Evolutionary conservation across 148 eudicot species (phyloP), one percentile per base, ranked within the genome.

Genomic region (Fallopia convolvulus): DNA sequence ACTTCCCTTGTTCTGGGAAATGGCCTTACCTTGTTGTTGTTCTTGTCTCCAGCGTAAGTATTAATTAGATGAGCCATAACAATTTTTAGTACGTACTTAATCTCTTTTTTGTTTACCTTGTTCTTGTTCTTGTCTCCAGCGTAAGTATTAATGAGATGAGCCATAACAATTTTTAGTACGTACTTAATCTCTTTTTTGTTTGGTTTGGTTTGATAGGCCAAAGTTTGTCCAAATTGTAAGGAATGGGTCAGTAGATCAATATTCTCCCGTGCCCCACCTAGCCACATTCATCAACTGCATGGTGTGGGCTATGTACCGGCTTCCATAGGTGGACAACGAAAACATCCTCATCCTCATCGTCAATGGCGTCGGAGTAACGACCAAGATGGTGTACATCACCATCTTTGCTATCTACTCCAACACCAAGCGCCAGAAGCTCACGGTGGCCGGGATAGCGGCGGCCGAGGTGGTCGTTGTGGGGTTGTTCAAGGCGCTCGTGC

Each of bases 251-350:
- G 99, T 95, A 77, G 99, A 88, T 71, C 90, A 89, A 77, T 95
- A 84, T 86, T 95, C 97, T 8, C 75, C 97, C 33, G 70, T 83
- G 50, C 99, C 99, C 41, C 92, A 95, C 81, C 77, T 95, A 4
- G 97, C 88, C 0, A 87, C 99, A 20, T 82, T 92, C 33, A 76
- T 91, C 48, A 94, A 92, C 81, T 95, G 99, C 74, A 90, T 90
- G 76, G 77, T 95, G 1, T 95, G 97, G 97, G 85, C 88, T 14
- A 56, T 95, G 7, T 95, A 92, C 75, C 97, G 99, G 0, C 85
- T 92, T 23, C 99, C 97, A 0, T 66, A 87, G 80, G 93, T 95
- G 56, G 89, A 88, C 80, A 97, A 97, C 3, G 65, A 95, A 30
- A 88, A 90, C 87, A 49, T 77, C 21, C 82, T 95, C 47, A 90